Conservation (phyloP, 768 basidiomycete genomes). For the Leccinum sublutescens region DNA sequence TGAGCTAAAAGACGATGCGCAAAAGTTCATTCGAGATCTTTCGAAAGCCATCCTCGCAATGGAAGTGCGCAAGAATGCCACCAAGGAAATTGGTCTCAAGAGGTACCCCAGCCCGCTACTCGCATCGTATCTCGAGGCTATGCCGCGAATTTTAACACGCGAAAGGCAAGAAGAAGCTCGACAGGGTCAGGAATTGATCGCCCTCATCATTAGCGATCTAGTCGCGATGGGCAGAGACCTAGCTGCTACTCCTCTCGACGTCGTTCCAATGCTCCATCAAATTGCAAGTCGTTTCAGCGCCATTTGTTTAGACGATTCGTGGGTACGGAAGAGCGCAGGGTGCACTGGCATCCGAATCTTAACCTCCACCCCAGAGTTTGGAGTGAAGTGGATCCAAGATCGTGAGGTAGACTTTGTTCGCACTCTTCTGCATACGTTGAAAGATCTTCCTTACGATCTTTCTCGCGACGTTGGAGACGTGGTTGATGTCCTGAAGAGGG, state of each 20-base stretch:
- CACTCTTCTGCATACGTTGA: conserved; percentile 85
- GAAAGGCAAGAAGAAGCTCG: conserved; percentile 59
- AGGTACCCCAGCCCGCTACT: conserved; percentile 58
- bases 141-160: conserved; percentile 73
- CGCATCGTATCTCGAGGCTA: conserved; percentile 73
- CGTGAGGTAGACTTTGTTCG: conserved; percentile 89
- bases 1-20: conserved; percentile 69
- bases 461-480: conserved; percentile 81
- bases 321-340: conserved; percentile 88
- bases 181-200: conserved; percentile 59
- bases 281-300: conserved; percentile 80
- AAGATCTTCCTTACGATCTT: conserved; percentile 90
- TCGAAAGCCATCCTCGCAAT: conserved; percentile 68
- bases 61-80: conserved; percentile 64
- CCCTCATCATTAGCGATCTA: conserved; percentile 64
- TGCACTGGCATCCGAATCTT: conserved; percentile 67
- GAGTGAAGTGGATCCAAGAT: conserved; percentile 76
- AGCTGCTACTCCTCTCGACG: conserved; percentile 50
- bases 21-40: conserved; percentile 65
- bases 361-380: conserved; percentile 58
- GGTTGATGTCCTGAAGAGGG: conserved; percentile 66
- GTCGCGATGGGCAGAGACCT: conserved; percentile 51
- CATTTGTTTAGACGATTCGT: conserved; percentile 87
- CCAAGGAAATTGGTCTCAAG: conserved; percentile 51
- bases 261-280: conserved; percentile 72